Conservation (phyloP, 352 stramenopile genomes). For the Pilasporangium apinafurcum region DNA sequence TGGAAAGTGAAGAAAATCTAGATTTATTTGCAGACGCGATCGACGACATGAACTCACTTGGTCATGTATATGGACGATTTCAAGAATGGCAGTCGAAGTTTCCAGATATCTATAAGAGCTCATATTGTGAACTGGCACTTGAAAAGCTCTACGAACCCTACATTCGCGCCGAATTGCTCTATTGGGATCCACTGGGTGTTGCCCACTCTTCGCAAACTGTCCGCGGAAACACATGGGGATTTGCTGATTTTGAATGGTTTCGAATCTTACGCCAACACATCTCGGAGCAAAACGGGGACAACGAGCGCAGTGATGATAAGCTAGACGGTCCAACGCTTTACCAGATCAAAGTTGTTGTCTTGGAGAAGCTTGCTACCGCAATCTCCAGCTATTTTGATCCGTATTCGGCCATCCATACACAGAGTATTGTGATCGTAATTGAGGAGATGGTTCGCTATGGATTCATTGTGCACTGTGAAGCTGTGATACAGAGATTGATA, state of each 20-base stretch:
- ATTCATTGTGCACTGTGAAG: conserved; percentile 18
- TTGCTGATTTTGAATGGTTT: conserved; percentile 52
- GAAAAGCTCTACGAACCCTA: conserved; percentile 60
- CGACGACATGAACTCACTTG: conserved; percentile 61
- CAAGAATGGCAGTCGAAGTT: conserved; percentile 72
- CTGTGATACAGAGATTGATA: conserved; percentile 18
- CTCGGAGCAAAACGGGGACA: not conserved
- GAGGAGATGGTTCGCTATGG: conserved; percentile 34
- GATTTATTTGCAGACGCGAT: conserved; percentile 59
- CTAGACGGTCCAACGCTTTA: conserved; percentile 26
- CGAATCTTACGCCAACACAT: conserved; percentile 31
- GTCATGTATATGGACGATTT: conserved; percentile 52
- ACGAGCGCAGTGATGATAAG: not conserved
- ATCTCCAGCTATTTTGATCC: conserved; percentile 45
- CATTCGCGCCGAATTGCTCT: conserved; percentile 51
- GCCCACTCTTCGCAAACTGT: conserved; percentile 5
- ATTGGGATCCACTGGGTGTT: conserved; percentile 55
- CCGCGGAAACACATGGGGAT: conserved; percentile 10
- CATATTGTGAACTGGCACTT: conserved; percentile 52
- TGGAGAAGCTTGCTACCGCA: conserved; percentile 27
- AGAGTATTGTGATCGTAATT: conserved; percentile 40
- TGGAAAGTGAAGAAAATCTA: not conserved
- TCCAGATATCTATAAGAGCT: conserved; percentile 55
- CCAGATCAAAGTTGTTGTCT: conserved; percentile 48
- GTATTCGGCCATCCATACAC: conserved; percentile 46